Percentiles rank a stretch among this genome's conserved stretches.
Conservation (phyloP, 257 asterid species). For the Jacaranda mimosifolia region DNA sequence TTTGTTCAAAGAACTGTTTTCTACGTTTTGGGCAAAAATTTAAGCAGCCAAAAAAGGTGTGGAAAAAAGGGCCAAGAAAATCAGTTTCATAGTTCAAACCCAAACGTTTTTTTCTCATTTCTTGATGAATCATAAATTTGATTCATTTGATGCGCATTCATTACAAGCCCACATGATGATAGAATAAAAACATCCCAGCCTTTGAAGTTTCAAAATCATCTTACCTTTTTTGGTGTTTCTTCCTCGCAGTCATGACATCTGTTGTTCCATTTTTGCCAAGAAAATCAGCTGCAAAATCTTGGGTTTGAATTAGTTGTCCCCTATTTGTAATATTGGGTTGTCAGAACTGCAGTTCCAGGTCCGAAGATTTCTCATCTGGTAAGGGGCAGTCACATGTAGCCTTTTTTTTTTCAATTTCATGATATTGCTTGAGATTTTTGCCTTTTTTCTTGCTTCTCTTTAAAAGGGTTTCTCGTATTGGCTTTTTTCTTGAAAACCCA, state of each 20-base stretch:
- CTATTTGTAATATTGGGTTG: conserved; percentile 28
- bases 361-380: conserved; percentile 41
- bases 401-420: conserved; percentile 2
- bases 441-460: background rate
- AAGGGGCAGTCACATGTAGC: conserved; percentile 11
- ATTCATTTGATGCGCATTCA: conserved; percentile 38
- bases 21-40: conserved; percentile 39
- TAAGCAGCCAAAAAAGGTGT: conserved; percentile 34
- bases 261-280: conserved; percentile 35
- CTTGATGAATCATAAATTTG: conserved; percentile 45
- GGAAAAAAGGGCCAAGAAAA: conserved; percentile 1
- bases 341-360: conserved; percentile 3
- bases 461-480: conserved; percentile 4
- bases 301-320: conserved; percentile 16
- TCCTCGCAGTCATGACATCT: conserved; percentile 33
- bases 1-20: conserved; percentile 21
- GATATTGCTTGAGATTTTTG: conserved; percentile 31
- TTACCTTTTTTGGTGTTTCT: background rate
- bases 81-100: conserved; percentile 42
- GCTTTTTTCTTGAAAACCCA: conserved; percentile 28
- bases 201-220: conserved; percentile 24
- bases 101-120: conserved; percentile 38
- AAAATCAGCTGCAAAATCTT: conserved; percentile 46
- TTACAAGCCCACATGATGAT: conserved; percentile 26
- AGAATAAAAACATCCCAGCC: conserved; percentile 26